A percentile compares a stretch with the other conserved stretches of the same genome.
phyloP scores from a whole-genome alignment of 2,329 filamentous ascomycete genomes.

The Colletotrichum sp. region DNA sequence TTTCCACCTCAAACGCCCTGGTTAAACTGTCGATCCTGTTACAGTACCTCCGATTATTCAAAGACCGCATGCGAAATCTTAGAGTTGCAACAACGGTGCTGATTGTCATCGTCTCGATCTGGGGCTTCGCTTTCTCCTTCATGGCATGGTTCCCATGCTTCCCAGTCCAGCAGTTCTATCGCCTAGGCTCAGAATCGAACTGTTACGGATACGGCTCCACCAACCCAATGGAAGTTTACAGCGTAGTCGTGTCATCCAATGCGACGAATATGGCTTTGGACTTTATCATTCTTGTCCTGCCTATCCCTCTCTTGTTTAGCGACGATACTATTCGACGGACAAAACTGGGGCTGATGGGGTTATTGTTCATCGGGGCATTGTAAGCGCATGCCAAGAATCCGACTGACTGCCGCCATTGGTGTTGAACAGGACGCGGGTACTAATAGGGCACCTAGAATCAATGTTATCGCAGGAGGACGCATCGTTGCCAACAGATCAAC shows the following conservation, averaged over 20 bases:
- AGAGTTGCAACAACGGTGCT: background rate
- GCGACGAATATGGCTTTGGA: conserved; percentile 4
- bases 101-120: background rate
- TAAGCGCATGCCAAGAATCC: background rate
- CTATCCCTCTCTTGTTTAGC: background rate
- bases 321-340: background rate
- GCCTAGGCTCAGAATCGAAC: background rate
- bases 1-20: background rate
- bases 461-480: background rate
- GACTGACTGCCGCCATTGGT: background rate
- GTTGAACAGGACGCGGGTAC: background rate
- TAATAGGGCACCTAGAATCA: background rate
- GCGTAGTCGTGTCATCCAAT: background rate
- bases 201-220: conserved; percentile 11
- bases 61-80: background rate
- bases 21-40: background rate
- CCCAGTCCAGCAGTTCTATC: background rate
- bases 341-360: background rate
- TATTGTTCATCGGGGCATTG: background rate
- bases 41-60: conserved; percentile 2
- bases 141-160: conserved; percentile 14
- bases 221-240: background rate
- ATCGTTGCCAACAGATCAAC: conserved; percentile 3
- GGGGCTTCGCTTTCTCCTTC: conserved; percentile 1
- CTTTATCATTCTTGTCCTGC: conserved; percentile 4